Evolutionary conservation across 306 rosid species (phyloP), one percentile per base, ranked within the genome.

Genomic region (Cotoneaster glaucophyllus): DNA sequence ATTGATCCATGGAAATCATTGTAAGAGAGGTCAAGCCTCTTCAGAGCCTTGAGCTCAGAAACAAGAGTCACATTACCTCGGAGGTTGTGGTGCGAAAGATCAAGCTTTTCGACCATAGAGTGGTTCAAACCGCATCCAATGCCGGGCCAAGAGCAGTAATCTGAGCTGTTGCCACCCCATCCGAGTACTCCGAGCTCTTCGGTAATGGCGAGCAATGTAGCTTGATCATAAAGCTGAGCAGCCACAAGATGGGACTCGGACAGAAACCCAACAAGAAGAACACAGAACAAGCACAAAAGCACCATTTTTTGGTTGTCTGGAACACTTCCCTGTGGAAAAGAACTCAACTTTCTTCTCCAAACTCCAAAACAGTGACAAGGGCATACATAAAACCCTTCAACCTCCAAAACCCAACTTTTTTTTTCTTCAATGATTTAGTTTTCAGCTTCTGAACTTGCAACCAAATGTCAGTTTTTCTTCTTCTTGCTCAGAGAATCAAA

Each of bases 101-200:
- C 96, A 48, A 95, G 91, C 85, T 81, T 78, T 78, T 86, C 93
- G 56, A 92, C 97, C 88, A 75, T 77, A 61, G 93, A 90, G 79
- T 71, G 87, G 70, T 90, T 89, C 70, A 53, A 84, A 45, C 81
- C 79, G 81, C 99, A 95, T 72, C n/a, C 58, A 18, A 95, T 82
- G 66, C 97, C 97, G 41, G 84, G 93, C 99, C 99, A 95, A 64
- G 85, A 77, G 75, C 99, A 95, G 85, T 86, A 87, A 64, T 82
- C 85, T 53, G 98, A 89, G 85, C 4, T 80, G 84, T 84, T 88
- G 32, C 56, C 80, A 69, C 91, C 93, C 99, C 99, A 95, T 25
- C 88, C 96, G 43, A 90, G 91, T 31, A 95, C 91, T 71, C 73
- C 88, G 68, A 95, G 97, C 89, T 95, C 98, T 74, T 83, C 80